These are phyloP conservation scores for Penstemon barbatus DNA, from an alignment of 257 asterid genomes.

Conservation along the genomic window DNA sequence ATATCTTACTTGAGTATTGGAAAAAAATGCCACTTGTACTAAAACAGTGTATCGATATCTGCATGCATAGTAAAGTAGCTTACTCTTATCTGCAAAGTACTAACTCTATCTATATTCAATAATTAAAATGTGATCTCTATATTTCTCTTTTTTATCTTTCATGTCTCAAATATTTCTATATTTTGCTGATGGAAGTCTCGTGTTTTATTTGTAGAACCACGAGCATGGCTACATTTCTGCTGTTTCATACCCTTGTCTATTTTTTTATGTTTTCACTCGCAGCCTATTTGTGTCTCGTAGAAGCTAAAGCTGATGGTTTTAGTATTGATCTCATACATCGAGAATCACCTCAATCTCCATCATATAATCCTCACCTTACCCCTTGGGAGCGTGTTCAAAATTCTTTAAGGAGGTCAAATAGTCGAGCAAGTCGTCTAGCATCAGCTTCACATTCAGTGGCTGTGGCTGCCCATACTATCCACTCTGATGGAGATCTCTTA, in stretches of 20 bases:
- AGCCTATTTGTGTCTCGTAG: not conserved
- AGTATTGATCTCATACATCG: slow-evolving; percentile 11
- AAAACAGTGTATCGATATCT: too few relatives aligned
- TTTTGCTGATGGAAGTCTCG: not conserved
- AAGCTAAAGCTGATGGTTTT: slow-evolving; percentile 4
- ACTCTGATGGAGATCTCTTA: slow-evolving; percentile 42
- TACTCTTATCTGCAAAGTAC: not conserved
- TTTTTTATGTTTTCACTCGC: not conserved
- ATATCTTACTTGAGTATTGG: too few relatives aligned
- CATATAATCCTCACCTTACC: not conserved
- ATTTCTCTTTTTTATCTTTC: not conserved
- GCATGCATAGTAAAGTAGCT: not conserved
- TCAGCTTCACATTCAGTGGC: not conserved
- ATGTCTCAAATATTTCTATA: not conserved
- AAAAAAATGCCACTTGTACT: too few relatives aligned
- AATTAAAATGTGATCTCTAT: too few relatives aligned
- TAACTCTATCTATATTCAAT: not conserved
- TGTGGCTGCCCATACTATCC: not conserved
- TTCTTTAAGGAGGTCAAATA: not conserved
- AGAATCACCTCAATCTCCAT: slow-evolving; percentile 11
- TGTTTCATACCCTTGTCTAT: not conserved
- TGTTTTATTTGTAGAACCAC: not conserved
- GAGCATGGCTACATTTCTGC: not conserved
- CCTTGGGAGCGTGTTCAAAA: not conserved
- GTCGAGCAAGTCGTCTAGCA: not conserved